Base-by-base conservation (phyloP, 805 yeast genomes). In the Ogataea salicorniae region DNA sequence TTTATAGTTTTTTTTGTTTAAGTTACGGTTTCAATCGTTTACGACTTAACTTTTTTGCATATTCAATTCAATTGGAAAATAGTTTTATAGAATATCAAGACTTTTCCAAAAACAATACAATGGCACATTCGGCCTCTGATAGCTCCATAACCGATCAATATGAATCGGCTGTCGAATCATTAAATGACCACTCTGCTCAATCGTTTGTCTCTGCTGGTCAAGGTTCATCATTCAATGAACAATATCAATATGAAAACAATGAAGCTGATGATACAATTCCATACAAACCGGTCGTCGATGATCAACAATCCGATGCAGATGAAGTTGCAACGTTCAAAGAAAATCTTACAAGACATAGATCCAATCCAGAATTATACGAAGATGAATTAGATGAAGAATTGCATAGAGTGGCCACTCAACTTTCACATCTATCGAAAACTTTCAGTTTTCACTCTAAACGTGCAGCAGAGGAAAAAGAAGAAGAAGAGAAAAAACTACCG, bases 361-460 rank as follows among this genome's bases (percentile, higher is more conserved):
- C 58, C 6, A 41, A 39, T 20, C 42, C 48, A 1, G 61, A 56
- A 22, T 7, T 47, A 11, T 61, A 60, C 36, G 56, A 54, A 29
- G 57, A 55, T 14, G 63, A 56, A 44, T 45, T 62, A 17, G 49
- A 47, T 16, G 20, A 48, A 23, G 66, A 63, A 46, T 26, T 62
- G 5, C 44, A 48, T 33, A 56, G 59, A 40, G 56, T 54, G 4
- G 51, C 54, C 6, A 53, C 61, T 5, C 47, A 48, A 14, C 29
- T 55, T 1, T 57, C 66, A 1, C 47, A 47, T n/a, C 7, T 60
- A 2, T 51, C 62, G 1, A 50, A 43, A 41, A 52, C 48, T 16
- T 20, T 56, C 6, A 43, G 59, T 5, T 52, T 43, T 31, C 40
- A 44, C 14, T 15, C 44, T 23, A n/a, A n/a, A 5, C n/a, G 18